Evolutionary conservation across 2,329 filamentous ascomycete species (phyloP).

Genomic region (Trichoderma semiorbis): DNA sequence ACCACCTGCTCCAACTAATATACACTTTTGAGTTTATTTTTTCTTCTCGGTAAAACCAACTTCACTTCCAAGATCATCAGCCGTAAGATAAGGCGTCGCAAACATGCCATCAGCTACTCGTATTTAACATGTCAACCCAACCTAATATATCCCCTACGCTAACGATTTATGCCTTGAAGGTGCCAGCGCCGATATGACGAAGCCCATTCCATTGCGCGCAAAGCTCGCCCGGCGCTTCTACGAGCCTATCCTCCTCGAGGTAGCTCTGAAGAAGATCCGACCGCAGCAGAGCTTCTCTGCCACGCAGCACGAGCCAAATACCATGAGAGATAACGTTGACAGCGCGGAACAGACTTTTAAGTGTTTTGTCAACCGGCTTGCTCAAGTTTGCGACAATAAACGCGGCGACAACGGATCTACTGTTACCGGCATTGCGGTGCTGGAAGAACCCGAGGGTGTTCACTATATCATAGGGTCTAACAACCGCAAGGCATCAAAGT

Average conservation of each 20-base stretch:
- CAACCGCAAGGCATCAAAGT: neutral
- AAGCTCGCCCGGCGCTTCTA: constrained; percentile 29
- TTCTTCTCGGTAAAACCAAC: too few species aligned
- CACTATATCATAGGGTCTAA: constrained; percentile 34
- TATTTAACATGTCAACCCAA: neutral
- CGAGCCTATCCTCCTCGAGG: constrained; percentile 28
- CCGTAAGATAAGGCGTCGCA: neutral
- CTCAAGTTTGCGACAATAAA: constrained; percentile 30
- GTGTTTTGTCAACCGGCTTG: constrained; percentile 31
- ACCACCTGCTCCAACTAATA: neutral
- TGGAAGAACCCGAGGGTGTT: constrained; percentile 28
- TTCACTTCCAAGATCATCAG: neutral
- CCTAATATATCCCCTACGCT: neutral
- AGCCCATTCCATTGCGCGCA: constrained; percentile 10
- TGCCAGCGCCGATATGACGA: neutral
- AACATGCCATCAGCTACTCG: neutral
- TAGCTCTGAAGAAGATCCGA: constrained; percentile 24
- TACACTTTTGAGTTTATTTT: too few species aligned
- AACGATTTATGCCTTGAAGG: neutral
- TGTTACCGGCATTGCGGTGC: constrained; percentile 30
- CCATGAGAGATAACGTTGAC: neutral
- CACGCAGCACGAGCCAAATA: neutral
- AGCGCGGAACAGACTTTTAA: constrained; percentile 27
- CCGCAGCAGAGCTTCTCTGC: neutral
- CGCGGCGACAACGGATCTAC: constrained; percentile 26